phyloP scores from a whole-genome alignment of 176 grass and related monocot genomes.

The Themeda triandra region DNA sequence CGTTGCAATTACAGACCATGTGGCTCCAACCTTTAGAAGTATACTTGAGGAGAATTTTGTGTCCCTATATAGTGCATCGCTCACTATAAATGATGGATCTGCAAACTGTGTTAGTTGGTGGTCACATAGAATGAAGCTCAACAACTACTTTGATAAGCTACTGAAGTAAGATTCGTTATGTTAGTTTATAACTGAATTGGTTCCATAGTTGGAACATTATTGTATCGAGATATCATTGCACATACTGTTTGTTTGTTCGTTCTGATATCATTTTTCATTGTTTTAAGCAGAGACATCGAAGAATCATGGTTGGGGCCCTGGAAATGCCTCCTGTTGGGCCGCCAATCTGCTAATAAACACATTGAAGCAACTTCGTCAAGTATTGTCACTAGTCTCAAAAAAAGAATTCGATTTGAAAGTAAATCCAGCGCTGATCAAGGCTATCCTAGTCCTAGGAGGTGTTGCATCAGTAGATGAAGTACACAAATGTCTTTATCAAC shows the following conservation, averaged over 20 bases:
- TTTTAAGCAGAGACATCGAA: constrained; percentile 68
- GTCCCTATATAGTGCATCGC: constrained; percentile 42
- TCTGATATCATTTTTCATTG: constrained; percentile 14
- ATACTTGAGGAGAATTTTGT: constrained; percentile 71
- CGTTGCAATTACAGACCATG: constrained; percentile 49
- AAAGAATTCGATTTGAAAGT: constrained; percentile 28
- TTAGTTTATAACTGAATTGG: constrained; percentile 7
- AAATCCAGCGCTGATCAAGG: constrained; percentile 51
- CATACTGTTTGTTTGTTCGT: constrained; percentile 3
- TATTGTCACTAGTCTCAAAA: constrained; percentile 42
- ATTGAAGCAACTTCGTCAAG: constrained; percentile 32
- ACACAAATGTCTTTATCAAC: constrained; percentile 58
- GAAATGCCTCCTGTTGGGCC: constrained; percentile 75
- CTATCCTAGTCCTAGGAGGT: no score
- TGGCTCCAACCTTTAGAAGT: constrained; percentile 64
- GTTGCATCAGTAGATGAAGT: constrained; percentile 51
- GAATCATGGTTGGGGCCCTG: constrained; percentile 88
- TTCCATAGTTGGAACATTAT: constrained; percentile 11
- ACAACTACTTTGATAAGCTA: constrained; percentile 49
- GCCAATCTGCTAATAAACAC: constrained; percentile 31
- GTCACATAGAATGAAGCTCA: constrained; percentile 70
- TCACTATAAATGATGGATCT: constrained; percentile 34
- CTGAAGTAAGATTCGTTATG: constrained; percentile 59
- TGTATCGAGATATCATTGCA: neutral
- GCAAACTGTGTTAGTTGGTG: constrained; percentile 48